These are phyloP conservation scores for Aurinia saxatilis DNA, from an alignment of 345 rosid species.

Conservation along the genomic window DNA sequence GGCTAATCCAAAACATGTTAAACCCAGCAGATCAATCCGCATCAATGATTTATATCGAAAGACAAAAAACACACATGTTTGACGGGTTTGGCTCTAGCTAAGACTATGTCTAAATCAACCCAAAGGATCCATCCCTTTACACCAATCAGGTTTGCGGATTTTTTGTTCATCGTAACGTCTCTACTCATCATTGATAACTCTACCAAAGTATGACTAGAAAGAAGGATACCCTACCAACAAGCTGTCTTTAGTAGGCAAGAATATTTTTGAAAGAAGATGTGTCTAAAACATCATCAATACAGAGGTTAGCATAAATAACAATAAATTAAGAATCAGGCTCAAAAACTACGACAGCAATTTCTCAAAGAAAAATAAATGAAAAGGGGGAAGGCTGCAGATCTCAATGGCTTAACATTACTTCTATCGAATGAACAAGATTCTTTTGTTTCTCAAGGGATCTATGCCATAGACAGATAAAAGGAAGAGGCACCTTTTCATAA, in stretches of 20 bases:
- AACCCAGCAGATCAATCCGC: not conserved
- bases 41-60: not conserved
- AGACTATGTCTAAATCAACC: not conserved
- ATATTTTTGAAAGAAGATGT: not conserved
- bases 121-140: not conserved
- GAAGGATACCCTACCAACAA: not conserved
- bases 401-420: constrained; percentile 8
- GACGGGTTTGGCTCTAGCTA: not conserved
- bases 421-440: constrained; percentile 7
- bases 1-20: not conserved
- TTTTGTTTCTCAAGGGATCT: constrained; percentile 3
- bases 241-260: not conserved
- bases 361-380: not conserved
- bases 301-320: not conserved
- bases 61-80: not conserved
- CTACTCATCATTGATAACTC: not conserved
- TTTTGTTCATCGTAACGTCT: not conserved
- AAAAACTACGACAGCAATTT: not conserved
- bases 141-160: not conserved
- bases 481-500: not conserved
- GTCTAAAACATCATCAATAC: not conserved
- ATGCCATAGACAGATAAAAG: not conserved
- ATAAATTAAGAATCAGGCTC: not conserved
- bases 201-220: not conserved
- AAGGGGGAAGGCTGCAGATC: not conserved